These are phyloP conservation scores for Farysia itapuensis DNA, from an alignment of 1,284 basidiomycete genomes.

Conservation along the genomic window DNA sequence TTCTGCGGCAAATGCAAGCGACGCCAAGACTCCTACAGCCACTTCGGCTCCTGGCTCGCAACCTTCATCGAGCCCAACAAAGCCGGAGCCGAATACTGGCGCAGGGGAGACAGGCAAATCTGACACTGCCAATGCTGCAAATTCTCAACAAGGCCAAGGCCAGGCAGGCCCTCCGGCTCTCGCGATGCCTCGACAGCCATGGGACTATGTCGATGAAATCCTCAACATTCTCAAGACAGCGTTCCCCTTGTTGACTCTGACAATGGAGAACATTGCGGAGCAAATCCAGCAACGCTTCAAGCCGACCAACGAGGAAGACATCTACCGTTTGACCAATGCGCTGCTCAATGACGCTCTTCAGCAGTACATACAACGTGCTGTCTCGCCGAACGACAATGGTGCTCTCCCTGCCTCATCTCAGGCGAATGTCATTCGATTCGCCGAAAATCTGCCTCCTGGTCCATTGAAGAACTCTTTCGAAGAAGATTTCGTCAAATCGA, in stretches of 20 bases:
- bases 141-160: slow-evolving; percentile 4
- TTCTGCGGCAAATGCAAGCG: background rate
- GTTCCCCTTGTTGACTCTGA: slow-evolving; percentile 90
- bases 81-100: too few relatives aligned
- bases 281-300: slow-evolving; percentile 92
- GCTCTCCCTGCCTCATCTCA: slow-evolving; percentile 67
- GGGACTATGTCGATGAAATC: slow-evolving; percentile 92
- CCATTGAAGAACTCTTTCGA: slow-evolving; percentile 75
- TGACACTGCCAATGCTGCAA: slow-evolving; percentile 2
- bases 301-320: slow-evolving; percentile 86
- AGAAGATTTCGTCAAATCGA: slow-evolving; percentile 82
- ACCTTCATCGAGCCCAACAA: slow-evolving; percentile 11
- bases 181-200: slow-evolving; percentile 67
- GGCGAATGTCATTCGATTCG: slow-evolving; percentile 72
- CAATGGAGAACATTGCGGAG: slow-evolving; percentile 96
- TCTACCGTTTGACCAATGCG: slow-evolving; percentile 87
- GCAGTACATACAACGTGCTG: slow-evolving; percentile 57
- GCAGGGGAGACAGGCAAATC: too few relatives aligned
- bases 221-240: slow-evolving; percentile 93
- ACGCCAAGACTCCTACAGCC: background rate
- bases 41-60: slow-evolving; percentile 6
- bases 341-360: slow-evolving; percentile 70
- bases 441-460: slow-evolving; percentile 63
- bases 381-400: slow-evolving; percentile 69
- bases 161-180: background rate